Evolutionary conservation across 2,329 filamentous ascomycete genomes (phyloP).

Genomic region (Alternaria ethzedia): DNA sequence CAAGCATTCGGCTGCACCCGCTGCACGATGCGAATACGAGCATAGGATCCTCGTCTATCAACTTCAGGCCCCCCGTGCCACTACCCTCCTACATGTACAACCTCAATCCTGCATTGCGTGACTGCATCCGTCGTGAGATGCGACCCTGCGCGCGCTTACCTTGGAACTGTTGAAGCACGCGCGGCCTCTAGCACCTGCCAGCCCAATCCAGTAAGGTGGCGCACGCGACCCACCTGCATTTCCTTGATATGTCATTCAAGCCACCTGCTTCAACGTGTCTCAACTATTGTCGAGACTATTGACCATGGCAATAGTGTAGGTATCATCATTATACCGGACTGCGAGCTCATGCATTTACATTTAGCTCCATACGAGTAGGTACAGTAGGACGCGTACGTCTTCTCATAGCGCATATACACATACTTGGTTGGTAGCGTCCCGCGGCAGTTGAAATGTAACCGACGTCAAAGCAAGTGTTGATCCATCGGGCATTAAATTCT

Average conservation of each 20-base stretch:
- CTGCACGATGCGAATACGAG: background rate
- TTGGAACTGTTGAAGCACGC: constrained; percentile 12
- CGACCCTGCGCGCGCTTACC: background rate
- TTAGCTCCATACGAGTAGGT: background rate
- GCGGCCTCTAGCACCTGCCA: constrained; percentile 2
- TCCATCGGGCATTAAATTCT: background rate
- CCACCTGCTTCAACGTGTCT: background rate
- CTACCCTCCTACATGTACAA: too few species aligned
- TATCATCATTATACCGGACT: background rate
- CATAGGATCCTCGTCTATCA: background rate
- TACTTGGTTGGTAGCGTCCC: background rate
- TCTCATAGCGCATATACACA: background rate
- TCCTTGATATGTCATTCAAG: background rate
- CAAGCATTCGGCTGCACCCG: constrained; percentile 1
- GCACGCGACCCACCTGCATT: background rate
- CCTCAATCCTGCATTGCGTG: too few species aligned
- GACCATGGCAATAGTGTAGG: background rate
- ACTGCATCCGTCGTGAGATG: background rate
- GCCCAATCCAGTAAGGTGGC: constrained; percentile 6
- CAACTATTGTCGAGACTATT: background rate
- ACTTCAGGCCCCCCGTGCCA: background rate
- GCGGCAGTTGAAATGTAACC: background rate
- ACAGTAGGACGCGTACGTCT: background rate
- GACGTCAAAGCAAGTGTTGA: background rate
- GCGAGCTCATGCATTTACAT: too few species aligned